Base-by-base conservation (phyloP, 192 early-diverging fungal genomes). In the Backusella liffmaniae region DNA sequence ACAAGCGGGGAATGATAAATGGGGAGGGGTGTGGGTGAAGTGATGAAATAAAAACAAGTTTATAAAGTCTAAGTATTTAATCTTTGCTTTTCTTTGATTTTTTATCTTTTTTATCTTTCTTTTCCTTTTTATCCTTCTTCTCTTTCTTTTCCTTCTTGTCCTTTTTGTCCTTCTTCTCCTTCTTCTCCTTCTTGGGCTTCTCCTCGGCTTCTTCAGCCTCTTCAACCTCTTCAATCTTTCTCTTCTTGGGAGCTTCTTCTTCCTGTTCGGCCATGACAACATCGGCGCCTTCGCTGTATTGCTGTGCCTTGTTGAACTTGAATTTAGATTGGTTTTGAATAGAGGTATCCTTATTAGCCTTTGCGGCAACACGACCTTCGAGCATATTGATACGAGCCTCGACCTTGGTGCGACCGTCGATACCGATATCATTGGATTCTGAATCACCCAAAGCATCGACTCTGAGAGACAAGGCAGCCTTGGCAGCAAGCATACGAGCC, bases 401-500 rank as follows among this genome's bases (percentile, higher is more conserved):
- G 69, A 97, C 84, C 90, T 96, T 94, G 76, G 91, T 91, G 35
- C 96, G 92, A 83, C 88, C 85, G 82, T 93, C 92, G 68, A 96
- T 90, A 74, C 97, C 97, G 44, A 98, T 76, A 73, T 96, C 94
- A 39, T 91, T 88, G 18, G 90, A 83, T 21, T 91, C 92, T 26
- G 87, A 87, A 8, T 96, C 94, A 77, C 92, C 92, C 30, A 99
- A 86, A 16, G 98, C 96, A 87, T 99, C 98, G 44, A 94, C 92
- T 80, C 98, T 92, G 73, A 96, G 87, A 32, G 94, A 86, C 41
- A 98, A 89, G 16, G 96, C 90, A 37, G 95, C 87, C 88, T 99
- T 99, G 71, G 96, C 94, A 21, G 96, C 95, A 35, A 97, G 88
- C 73, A 94, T 88, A 74, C 98, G 93, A 6, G 98, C 98, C 79